A percentile compares a stretch with the other conserved stretches of the same genome.
phyloP scores from a whole-genome alignment of 495 filamentous ascomycete species.

The Sordaria brevicollis region DNA sequence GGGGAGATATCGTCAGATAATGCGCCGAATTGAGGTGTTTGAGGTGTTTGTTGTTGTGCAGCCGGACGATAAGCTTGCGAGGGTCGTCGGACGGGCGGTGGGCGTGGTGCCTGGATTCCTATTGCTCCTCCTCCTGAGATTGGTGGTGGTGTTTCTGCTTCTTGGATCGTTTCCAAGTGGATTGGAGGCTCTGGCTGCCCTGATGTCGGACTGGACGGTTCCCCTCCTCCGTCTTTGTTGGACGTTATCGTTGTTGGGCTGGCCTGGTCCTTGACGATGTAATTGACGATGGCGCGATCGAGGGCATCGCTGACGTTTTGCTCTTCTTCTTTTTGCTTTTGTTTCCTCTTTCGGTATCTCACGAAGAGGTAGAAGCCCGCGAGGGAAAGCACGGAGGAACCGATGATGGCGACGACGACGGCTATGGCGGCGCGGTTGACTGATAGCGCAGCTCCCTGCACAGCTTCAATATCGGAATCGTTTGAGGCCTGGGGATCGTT shows the following conservation, averaged over 20 bases:
- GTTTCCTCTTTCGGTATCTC: constrained; percentile 7
- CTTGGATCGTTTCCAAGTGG: not conserved
- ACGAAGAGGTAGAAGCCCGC: constrained; percentile 12
- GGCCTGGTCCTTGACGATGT: constrained; percentile 18
- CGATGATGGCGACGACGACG: constrained; percentile 11
- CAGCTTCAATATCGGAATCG: not conserved
- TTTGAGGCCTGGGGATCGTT: not conserved
- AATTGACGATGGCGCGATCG: constrained; percentile 20
- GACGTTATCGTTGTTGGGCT: constrained; percentile 2
- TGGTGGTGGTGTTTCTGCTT: not conserved
- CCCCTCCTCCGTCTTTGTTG: not conserved
- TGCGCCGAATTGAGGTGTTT: not conserved
- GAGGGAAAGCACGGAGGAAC: constrained; percentile 12
- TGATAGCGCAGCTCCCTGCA: not conserved
- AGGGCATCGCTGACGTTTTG: constrained; percentile 14
- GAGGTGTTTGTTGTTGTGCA: not conserved
- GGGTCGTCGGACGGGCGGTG: not conserved
- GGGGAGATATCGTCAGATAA: not conserved
- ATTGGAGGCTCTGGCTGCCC: not conserved
- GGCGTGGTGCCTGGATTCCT: not conserved
- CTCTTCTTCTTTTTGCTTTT: constrained; percentile 10
- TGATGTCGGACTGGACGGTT: not conserved
- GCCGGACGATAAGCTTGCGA: not conserved
- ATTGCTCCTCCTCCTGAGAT: too few species aligned
- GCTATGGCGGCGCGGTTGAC: constrained; percentile 6